Percentiles rank a stretch among this genome's conserved stretches.
phyloP scores from a whole-genome alignment of 805 yeast species.

The Candida caryicola region DNA sequence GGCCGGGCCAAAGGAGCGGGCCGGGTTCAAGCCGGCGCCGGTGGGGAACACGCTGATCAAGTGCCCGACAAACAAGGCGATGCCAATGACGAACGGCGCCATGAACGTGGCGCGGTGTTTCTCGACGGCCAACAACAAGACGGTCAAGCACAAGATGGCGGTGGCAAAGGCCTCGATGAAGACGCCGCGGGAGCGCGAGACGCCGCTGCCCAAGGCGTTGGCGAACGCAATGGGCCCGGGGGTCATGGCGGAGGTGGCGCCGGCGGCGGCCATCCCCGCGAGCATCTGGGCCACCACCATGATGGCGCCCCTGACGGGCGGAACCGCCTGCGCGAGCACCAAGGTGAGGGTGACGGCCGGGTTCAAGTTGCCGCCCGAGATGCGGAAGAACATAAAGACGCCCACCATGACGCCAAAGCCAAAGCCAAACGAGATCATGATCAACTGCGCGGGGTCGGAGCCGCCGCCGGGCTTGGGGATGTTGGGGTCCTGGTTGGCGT shows the following conservation, averaged over 20 bases:
- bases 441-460: constrained; percentile 62
- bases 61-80: constrained; percentile 78
- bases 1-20: constrained; percentile 83
- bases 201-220: constrained; percentile 69
- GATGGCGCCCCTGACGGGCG: constrained; percentile 66
- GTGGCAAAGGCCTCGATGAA: constrained; percentile 84
- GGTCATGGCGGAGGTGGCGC: constrained; percentile 80
- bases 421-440: constrained; percentile 83
- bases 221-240: constrained; percentile 76
- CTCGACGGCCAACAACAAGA: constrained; percentile 80
- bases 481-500: constrained; percentile 61
- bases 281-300: constrained; percentile 68
- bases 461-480: constrained; percentile 29
- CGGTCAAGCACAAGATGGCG: constrained; percentile 68
- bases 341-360: constrained; percentile 82
- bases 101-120: constrained; percentile 69
- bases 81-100: constrained; percentile 83
- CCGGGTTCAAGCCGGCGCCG: constrained; percentile 92
- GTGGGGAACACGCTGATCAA: constrained; percentile 78
- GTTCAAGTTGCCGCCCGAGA: constrained; percentile 87
- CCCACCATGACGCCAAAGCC: constrained; percentile 81
- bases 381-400: constrained; percentile 65
- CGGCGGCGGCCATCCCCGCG: constrained; percentile 92
- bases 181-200: constrained; percentile 70
- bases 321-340: constrained; percentile 67